These are phyloP conservation scores for Crithidia brevicula DNA, from an alignment of 208 protist species.

Conservation along the genomic window DNA sequence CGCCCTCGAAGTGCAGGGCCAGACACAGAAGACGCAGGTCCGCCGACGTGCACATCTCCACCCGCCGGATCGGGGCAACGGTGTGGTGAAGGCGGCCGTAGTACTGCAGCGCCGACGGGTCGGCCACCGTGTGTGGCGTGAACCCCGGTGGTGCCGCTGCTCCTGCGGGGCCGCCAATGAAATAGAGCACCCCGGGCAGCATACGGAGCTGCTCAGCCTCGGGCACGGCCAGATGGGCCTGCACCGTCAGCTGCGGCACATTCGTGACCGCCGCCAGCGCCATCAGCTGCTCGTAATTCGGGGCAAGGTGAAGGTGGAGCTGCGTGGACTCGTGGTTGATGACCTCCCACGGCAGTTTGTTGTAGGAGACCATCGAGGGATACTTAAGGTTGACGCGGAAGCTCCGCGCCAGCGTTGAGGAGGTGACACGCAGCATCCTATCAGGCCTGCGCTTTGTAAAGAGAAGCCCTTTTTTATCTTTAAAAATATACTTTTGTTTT, in stretches of 20 bases:
- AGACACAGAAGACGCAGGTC: slow-evolving; percentile 86
- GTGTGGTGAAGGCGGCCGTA: slow-evolving; percentile 69
- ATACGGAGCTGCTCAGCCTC: slow-evolving; percentile 62
- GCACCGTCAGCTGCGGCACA: slow-evolving; percentile 57
- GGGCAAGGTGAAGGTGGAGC: slow-evolving; percentile 81
- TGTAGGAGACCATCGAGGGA: slow-evolving; percentile 87
- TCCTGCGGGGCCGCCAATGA: slow-evolving; percentile 35
- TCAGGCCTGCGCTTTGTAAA: not conserved
- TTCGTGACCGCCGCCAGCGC: slow-evolving; percentile 55
- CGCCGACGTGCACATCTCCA: slow-evolving; percentile 67
- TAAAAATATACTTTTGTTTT: no score
- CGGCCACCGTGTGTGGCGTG: slow-evolving; percentile 54
- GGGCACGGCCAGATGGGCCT: slow-evolving; percentile 43
- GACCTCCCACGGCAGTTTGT: slow-evolving; percentile 89
- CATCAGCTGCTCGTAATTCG: slow-evolving; percentile 87
- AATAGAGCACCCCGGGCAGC: slow-evolving; percentile 79
- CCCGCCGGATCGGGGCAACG: slow-evolving; percentile 47
- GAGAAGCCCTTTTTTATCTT: no score
- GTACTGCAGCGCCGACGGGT: slow-evolving; percentile 76
- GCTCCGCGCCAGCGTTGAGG: slow-evolving; percentile 33
- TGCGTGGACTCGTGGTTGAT: slow-evolving; percentile 71
- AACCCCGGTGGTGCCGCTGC: slow-evolving; percentile 43
- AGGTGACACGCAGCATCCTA: slow-evolving; percentile 48
- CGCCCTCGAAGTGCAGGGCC: slow-evolving; percentile 52
- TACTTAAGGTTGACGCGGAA: slow-evolving; percentile 86